phyloP scores from a whole-genome alignment of 2,329 filamentous ascomycete species.

The Epichloe festucae region DNA sequence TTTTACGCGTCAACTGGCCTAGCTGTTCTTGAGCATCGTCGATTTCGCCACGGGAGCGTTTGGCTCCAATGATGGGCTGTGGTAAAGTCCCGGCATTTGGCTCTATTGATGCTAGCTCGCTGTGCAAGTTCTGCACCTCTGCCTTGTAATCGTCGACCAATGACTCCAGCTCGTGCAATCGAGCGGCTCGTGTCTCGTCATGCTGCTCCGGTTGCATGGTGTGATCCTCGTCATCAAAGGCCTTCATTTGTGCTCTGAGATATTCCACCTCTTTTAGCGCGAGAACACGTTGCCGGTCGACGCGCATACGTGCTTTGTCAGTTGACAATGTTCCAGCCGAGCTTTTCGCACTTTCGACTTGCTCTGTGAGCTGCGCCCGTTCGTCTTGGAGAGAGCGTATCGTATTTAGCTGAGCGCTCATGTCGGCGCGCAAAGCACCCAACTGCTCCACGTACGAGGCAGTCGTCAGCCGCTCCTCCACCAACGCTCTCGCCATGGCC shows the following conservation, averaged over 20 bases:
- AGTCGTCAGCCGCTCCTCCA: slow-evolving; percentile 69
- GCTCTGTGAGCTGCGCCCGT: slow-evolving; percentile 46
- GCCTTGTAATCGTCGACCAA: slow-evolving; percentile 75
- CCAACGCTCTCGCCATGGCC: slow-evolving; percentile 68
- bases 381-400: slow-evolving; percentile 62
- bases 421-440: slow-evolving; percentile 65
- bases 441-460: slow-evolving; percentile 70
- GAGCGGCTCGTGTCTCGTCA: slow-evolving; percentile 60
- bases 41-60: slow-evolving; percentile 51
- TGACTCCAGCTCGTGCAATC: slow-evolving; percentile 71
- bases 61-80: slow-evolving; percentile 36
- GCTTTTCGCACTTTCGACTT: slow-evolving; percentile 57
- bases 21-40: slow-evolving; percentile 57
- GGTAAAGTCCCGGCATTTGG: slow-evolving; percentile 18
- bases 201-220: slow-evolving; percentile 72
- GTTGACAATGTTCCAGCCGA: slow-evolving; percentile 32
- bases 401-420: slow-evolving; percentile 61
- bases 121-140: slow-evolving; percentile 63
- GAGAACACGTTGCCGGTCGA: slow-evolving; percentile 76
- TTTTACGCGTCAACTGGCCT: slow-evolving; percentile 76
- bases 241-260: slow-evolving; percentile 80
- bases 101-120: slow-evolving; percentile 59
- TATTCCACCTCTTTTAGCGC: slow-evolving; percentile 91
- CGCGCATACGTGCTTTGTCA: slow-evolving; percentile 58
- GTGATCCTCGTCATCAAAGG: slow-evolving; percentile 75